Percentiles rank a stretch among this genome's conserved stretches.
Conservation (phyloP, 441 rosid genomes). For the Adansonia madagascariensis region DNA sequence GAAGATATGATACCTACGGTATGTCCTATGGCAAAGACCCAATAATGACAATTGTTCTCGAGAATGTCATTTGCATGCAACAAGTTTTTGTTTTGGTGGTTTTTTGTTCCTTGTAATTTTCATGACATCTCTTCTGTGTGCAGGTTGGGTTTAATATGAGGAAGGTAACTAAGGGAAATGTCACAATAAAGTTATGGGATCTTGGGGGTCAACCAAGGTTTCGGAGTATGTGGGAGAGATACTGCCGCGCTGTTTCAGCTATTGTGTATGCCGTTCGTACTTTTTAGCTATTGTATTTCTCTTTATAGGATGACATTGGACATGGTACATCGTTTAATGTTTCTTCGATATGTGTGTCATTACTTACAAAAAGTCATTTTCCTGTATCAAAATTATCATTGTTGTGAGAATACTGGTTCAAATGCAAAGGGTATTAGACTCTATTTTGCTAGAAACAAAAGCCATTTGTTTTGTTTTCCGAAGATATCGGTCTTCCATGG, state of each 20-base stretch:
- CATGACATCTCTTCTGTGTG: not conserved
- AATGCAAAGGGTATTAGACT: not conserved
- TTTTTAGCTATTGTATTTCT: not conserved
- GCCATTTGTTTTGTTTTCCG: not conserved
- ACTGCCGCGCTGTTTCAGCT: slow-evolving; percentile 80
- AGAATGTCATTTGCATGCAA: not conserved
- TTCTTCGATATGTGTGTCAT: not conserved
- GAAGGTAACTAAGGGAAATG: slow-evolving; percentile 40
- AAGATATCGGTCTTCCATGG: not conserved
- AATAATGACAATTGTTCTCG: not conserved
- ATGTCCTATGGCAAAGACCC: slow-evolving; percentile 2
- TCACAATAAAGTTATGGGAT: slow-evolving; percentile 41
- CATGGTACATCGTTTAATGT: not conserved
- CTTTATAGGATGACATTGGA: not conserved
- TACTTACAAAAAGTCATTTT: not conserved
- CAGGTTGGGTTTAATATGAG: slow-evolving; percentile 42
- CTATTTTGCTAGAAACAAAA: slow-evolving; percentile 6
- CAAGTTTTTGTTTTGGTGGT: not conserved
- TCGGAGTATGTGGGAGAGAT: slow-evolving; percentile 86
- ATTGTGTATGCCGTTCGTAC: slow-evolving; percentile 54
- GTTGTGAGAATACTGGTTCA: not conserved
- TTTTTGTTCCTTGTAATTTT: slow-evolving; percentile 10
- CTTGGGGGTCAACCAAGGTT: slow-evolving; percentile 70
- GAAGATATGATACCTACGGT: slow-evolving; percentile 44
- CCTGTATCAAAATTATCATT: too few relatives aligned